These are phyloP conservation scores for Diaporthe caulivora DNA, from an alignment of 2,329 filamentous ascomycete species.

Conservation along the genomic window DNA sequence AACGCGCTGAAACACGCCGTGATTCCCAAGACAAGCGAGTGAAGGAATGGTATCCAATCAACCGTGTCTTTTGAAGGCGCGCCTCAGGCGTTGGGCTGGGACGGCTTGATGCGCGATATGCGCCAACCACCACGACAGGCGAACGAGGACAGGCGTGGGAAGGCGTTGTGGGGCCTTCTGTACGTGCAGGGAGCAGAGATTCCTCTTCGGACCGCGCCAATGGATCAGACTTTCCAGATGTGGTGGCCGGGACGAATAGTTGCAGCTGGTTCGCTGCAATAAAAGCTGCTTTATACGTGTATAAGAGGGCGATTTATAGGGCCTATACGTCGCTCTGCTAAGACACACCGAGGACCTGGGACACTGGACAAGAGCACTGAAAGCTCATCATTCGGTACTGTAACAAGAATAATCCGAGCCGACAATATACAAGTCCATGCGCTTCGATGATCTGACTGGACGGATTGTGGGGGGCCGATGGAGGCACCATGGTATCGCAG, in stretches of 20 bases:
- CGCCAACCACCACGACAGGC: slow-evolving; percentile 34
- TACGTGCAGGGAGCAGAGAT: slow-evolving; percentile 18
- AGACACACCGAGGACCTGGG: slow-evolving; percentile 16
- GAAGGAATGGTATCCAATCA: slow-evolving; percentile 4
- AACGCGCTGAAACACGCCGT: slow-evolving; percentile 9
- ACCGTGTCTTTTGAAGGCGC: background rate
- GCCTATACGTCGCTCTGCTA: slow-evolving; percentile 29
- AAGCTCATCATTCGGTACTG: background rate
- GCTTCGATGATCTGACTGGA: background rate
- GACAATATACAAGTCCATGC: background rate
- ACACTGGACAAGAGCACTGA: slow-evolving; percentile 19
- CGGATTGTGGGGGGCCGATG: slow-evolving; percentile 11
- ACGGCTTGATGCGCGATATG: slow-evolving; percentile 28
- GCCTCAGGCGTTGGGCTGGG: slow-evolving; percentile 3
- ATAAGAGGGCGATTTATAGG: slow-evolving; percentile 31
- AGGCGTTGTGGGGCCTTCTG: slow-evolving; percentile 32
- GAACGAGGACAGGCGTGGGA: slow-evolving; percentile 21
- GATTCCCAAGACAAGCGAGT: background rate
- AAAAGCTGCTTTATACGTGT: slow-evolving; percentile 32
- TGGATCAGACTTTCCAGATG: slow-evolving; percentile 22
- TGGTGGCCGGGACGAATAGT: slow-evolving; percentile 29
- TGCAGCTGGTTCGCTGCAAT: slow-evolving; percentile 34
- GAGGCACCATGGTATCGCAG: background rate
- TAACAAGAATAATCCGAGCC: background rate
- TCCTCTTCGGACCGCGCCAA: slow-evolving; percentile 25